These are phyloP conservation scores for Fraxinus dipetala DNA, from an alignment of 305 asterid genomes.

Conservation along the genomic window DNA sequence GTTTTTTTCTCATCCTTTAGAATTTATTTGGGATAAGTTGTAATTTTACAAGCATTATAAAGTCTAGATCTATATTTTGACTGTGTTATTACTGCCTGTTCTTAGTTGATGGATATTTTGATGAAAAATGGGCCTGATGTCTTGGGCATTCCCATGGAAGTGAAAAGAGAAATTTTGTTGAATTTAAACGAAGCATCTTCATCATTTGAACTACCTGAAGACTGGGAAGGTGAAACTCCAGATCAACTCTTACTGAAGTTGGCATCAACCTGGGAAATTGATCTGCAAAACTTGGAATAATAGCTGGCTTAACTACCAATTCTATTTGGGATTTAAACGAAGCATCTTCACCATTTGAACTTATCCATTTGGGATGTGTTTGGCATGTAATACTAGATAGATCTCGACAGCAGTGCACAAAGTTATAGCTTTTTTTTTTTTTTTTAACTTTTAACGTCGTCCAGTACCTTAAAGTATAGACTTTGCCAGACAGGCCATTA, in stretches of 20 bases:
- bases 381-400: background rate
- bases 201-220: slow-evolving; percentile 64
- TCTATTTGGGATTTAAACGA: background rate
- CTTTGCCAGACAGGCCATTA: background rate
- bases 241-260: slow-evolving; percentile 73
- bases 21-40: background rate
- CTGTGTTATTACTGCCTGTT: slow-evolving; percentile 15
- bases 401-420: background rate
- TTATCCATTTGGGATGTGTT: background rate
- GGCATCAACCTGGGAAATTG: slow-evolving; percentile 90
- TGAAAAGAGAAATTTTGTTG: slow-evolving; percentile 65
- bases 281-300: slow-evolving; percentile 64
- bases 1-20: background rate
- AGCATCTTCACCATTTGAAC: too few relatives aligned
- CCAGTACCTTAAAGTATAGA: background rate
- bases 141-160: slow-evolving; percentile 64
- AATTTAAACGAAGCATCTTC: slow-evolving; percentile 74
- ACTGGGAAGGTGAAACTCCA: slow-evolving; percentile 87
- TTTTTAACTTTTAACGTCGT: background rate
- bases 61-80: slow-evolving; percentile 4
- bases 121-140: slow-evolving; percentile 73
- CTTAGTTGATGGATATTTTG: slow-evolving; percentile 73
- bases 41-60: background rate
- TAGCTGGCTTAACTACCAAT: slow-evolving; percentile 27
- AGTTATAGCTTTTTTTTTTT: background rate